Evolutionary conservation across 2,329 filamentous ascomycete species (phyloP).

Genomic region (Harringtonia aguacate): DNA sequence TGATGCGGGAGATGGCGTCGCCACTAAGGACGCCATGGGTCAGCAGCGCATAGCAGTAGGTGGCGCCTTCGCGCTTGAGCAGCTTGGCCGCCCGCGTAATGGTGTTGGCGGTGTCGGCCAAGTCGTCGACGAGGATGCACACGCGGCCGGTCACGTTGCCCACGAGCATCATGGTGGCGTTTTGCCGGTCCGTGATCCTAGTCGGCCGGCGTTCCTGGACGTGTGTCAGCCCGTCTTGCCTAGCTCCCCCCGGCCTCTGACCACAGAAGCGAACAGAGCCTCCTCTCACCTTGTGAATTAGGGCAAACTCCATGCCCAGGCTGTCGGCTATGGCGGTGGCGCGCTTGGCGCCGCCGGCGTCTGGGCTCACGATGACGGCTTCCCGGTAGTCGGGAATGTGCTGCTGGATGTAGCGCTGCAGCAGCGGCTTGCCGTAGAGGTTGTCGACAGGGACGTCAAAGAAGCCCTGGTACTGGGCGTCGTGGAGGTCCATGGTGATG

Average conservation of each 20-base stretch:
- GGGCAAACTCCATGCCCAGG: slow-evolving; percentile 86
- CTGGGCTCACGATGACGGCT: slow-evolving; percentile 88
- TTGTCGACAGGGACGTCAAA: slow-evolving; percentile 99
- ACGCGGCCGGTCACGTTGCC: slow-evolving; percentile 60
- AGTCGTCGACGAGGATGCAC: slow-evolving; percentile 86
- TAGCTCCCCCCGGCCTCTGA: no score
- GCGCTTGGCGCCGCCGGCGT: slow-evolving; percentile 92
- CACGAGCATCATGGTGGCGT: slow-evolving; percentile 76
- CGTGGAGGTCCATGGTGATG: slow-evolving; percentile 90
- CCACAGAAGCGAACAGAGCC: background rate
- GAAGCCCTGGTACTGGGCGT: slow-evolving; percentile 96
- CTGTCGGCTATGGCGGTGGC: slow-evolving; percentile 92
- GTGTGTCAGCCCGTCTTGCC: background rate
- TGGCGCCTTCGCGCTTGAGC: slow-evolving; percentile 93
- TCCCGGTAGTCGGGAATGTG: slow-evolving; percentile 77
- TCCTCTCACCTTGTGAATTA: slow-evolving; percentile 99
- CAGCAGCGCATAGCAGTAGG: slow-evolving; percentile 78
- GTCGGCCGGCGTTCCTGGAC: slow-evolving; percentile 46
- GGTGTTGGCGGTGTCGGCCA: slow-evolving; percentile 93
- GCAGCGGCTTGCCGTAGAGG: slow-evolving; percentile 72
- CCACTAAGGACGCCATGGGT: slow-evolving; percentile 94
- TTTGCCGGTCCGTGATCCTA: slow-evolving; percentile 63
- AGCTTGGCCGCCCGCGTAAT: slow-evolving; percentile 94
- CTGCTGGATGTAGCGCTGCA: slow-evolving; percentile 63
- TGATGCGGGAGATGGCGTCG: slow-evolving; percentile 89